phyloP scores from a whole-genome alignment of 1,284 basidiomycete genomes.

The Phylloporus sp. region DNA sequence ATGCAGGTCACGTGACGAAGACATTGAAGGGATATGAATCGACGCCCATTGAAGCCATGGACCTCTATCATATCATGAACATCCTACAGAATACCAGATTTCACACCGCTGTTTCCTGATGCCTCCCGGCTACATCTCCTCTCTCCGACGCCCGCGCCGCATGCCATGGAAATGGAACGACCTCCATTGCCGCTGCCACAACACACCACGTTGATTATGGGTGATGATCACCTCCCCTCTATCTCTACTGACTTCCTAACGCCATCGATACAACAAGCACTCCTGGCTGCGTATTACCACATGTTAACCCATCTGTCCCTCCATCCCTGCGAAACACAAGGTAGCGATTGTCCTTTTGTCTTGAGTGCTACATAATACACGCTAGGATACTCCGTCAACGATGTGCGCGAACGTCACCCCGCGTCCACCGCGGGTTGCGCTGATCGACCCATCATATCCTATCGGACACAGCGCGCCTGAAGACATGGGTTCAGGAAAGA shows the following conservation, averaged over 20 bases:
- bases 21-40: too few species aligned
- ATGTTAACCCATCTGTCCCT: slow-evolving; percentile 53
- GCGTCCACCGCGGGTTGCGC: slow-evolving; percentile 56
- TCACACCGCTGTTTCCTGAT: slow-evolving; percentile 47
- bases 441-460: slow-evolving; percentile 35
- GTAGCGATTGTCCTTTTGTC: slow-evolving; percentile 68
- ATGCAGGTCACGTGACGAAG: too few species aligned
- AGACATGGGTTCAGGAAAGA: slow-evolving; percentile 29
- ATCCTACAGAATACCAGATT: slow-evolving; percentile 34
- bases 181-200: slow-evolving; percentile 36
- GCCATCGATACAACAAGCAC: slow-evolving; percentile 60
- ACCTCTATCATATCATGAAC: slow-evolving; percentile 31
- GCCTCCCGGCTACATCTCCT: slow-evolving; percentile 45
- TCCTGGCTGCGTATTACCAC: slow-evolving; percentile 73
- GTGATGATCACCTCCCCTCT: slow-evolving; percentile 54
- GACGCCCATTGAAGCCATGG: slow-evolving; percentile 4
- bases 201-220: slow-evolving; percentile 36
- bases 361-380: slow-evolving; percentile 56
- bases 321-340: slow-evolving; percentile 65
- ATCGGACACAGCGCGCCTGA: slow-evolving; percentile 28
- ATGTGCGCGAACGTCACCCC: slow-evolving; percentile 56
- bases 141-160: slow-evolving; percentile 38
- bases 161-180: slow-evolving; percentile 38
- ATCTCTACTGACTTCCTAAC: slow-evolving; percentile 36
- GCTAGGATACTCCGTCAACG: slow-evolving; percentile 70